Percentiles rank a stretch among this genome's conserved stretches.
phyloP scores from a whole-genome alignment of 1,139 yeast genomes.

The Wickerhamiella pararugosa region DNA sequence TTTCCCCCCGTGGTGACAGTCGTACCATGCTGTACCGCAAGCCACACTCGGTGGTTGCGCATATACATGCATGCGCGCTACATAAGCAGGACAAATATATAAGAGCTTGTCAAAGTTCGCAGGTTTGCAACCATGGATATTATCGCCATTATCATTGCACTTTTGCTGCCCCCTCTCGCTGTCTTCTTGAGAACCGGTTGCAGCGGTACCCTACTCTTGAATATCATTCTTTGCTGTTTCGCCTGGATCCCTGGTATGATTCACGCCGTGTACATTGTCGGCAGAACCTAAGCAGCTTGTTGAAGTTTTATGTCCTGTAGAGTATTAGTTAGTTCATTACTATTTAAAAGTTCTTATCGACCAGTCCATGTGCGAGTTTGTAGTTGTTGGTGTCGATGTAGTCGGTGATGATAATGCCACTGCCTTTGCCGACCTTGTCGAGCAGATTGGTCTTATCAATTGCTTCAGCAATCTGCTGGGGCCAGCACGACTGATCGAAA shows the following conservation, averaged over 20 bases:
- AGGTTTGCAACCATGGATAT: constrained; percentile 6
- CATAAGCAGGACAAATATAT: too few relatives aligned
- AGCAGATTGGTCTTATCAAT: constrained; percentile 31
- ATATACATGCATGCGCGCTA: too few relatives aligned
- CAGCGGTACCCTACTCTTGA: constrained; percentile 38
- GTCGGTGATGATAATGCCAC: constrained; percentile 50
- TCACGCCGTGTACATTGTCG: constrained; percentile 33
- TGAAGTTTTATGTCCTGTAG: background rate
- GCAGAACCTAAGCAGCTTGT: constrained; percentile 9
- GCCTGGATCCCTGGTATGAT: constrained; percentile 14
- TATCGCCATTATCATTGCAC: constrained; percentile 25
- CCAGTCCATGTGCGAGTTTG: constrained; percentile 30
- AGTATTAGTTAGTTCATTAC: background rate
- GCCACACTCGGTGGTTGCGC: too few relatives aligned
- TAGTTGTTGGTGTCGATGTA: constrained; percentile 51
- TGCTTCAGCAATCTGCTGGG: constrained; percentile 45
- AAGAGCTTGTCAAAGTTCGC: too few relatives aligned
- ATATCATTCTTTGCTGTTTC: constrained; percentile 34
- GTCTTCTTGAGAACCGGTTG: constrained; percentile 61
- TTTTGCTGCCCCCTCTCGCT: constrained; percentile 60
- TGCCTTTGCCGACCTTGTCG: constrained; percentile 37
- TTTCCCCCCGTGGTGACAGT: too few relatives aligned
- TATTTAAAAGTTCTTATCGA: constrained; percentile 1
- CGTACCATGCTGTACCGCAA: too few relatives aligned
- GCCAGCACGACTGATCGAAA: constrained; percentile 64